phyloP scores from a whole-genome alignment of 176 grass and related monocot species.

The Canna indica region DNA sequence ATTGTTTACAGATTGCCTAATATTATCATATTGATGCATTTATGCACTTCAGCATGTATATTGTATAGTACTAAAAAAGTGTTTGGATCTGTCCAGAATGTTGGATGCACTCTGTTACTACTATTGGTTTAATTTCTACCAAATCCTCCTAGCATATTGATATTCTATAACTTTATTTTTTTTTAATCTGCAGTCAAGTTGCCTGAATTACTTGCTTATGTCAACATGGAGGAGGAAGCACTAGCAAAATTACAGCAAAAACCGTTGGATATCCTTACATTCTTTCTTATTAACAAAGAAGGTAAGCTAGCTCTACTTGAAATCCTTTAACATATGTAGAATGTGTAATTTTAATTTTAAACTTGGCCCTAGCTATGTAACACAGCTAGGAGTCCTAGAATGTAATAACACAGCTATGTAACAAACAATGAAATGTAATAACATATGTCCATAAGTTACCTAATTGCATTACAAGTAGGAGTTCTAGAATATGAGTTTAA shows the following conservation, averaged over 20 bases:
- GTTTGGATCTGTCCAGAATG: not conserved
- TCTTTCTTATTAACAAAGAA: no score
- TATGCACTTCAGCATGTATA: not conserved
- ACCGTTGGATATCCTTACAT: slow-evolving; percentile 80
- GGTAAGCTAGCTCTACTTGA: no score
- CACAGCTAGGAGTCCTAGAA: no score
- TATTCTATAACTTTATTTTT: not conserved
- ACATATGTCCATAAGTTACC: no score
- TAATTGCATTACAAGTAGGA: no score
- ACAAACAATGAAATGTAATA: no score
- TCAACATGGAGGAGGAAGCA: slow-evolving; percentile 91
- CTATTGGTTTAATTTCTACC: not conserved
- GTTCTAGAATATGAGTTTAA: no score
- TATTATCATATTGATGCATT: not conserved
- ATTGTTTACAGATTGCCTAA: not conserved
- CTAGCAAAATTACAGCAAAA: slow-evolving; percentile 69
- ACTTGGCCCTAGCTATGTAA: no score
- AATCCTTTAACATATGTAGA: no score
- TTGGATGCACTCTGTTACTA: not conserved
- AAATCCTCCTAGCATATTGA: not conserved
- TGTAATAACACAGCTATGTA: no score
- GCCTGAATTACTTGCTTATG: slow-evolving; percentile 73
- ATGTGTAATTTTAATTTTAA: no score
- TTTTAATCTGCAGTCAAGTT: slow-evolving; percentile 64
- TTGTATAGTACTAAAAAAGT: not conserved